phyloP scores from a whole-genome alignment of 352 stramenopile genomes.

The Blastocystis sp. region DNA sequence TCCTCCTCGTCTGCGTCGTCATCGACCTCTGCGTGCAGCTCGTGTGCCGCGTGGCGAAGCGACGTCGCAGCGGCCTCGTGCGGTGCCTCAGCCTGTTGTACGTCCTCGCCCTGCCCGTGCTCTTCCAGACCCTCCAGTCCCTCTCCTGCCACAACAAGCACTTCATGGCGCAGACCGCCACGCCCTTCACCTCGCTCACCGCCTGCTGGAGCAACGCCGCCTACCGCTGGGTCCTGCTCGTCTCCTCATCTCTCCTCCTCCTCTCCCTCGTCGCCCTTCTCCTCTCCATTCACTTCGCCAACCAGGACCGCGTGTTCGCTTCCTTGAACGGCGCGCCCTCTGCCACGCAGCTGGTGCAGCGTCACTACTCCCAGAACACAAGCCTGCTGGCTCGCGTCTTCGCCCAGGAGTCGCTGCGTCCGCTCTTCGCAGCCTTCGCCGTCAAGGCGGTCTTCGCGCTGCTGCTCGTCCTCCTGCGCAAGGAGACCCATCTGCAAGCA shows the following conservation, averaged over 20 bases:
- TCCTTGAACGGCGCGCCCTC: neutral
- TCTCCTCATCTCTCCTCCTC: neutral
- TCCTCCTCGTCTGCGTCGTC: neutral
- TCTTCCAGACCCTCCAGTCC: constrained; percentile 30
- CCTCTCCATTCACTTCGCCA: neutral
- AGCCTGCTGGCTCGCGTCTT: neutral
- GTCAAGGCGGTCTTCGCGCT: constrained; percentile 1
- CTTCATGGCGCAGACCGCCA: neutral
- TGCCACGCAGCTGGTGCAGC: neutral
- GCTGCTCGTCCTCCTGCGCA: constrained; percentile 9
- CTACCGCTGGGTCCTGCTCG: constrained; percentile 5
- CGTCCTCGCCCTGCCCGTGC: constrained; percentile 8
- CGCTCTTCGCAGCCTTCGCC: neutral
- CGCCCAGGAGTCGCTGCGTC: neutral
- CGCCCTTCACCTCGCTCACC: neutral
- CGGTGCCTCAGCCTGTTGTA: neutral
- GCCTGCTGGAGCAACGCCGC: neutral
- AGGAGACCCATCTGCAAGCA: constrained; percentile 25
- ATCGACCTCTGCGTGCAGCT: neutral
- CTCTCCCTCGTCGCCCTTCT: neutral
- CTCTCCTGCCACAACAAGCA: constrained; percentile 55
- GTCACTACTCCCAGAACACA: neutral
- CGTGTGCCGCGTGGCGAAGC: neutral
- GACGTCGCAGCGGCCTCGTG: neutral
- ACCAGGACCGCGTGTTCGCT: neutral